phyloP scores from a whole-genome alignment of 805 yeast genomes.

The Candida ulmi region DNA sequence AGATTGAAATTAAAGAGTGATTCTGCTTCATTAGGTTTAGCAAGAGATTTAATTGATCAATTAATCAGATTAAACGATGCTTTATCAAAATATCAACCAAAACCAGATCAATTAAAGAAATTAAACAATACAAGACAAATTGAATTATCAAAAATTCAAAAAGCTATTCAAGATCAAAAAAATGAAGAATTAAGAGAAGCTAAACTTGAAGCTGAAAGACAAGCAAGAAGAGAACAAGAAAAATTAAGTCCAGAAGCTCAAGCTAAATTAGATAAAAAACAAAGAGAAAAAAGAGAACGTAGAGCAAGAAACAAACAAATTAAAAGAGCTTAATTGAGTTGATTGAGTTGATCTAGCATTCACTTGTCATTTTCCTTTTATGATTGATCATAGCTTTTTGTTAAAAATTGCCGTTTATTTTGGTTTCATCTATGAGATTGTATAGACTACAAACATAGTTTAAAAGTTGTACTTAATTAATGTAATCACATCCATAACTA shows the following conservation, averaged over 20 bases:
- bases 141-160: constrained; percentile 66
- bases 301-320: constrained; percentile 50
- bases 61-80: constrained; percentile 51
- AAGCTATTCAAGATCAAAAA: constrained; percentile 56
- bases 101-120: constrained; percentile 73
- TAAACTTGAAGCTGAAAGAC: constrained; percentile 64
- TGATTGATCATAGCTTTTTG: too few relatives aligned
- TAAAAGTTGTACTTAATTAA: too few relatives aligned
- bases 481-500: neutral
- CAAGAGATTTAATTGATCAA: constrained; percentile 46
- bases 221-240: constrained; percentile 52
- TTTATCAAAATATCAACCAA: constrained; percentile 51
- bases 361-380: too few relatives aligned
- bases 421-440: too few relatives aligned
- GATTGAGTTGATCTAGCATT: too few relatives aligned
- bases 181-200: constrained; percentile 66
- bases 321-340: constrained; percentile 15
- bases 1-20: constrained; percentile 48
- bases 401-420: too few relatives aligned
- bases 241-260: constrained; percentile 72
- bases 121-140: constrained; percentile 69
- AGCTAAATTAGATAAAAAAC: constrained; percentile 71
- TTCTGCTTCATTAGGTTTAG: constrained; percentile 41
- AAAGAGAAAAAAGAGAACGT: constrained; percentile 75
- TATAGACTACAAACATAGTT: neutral